A percentile compares a stretch with the other conserved stretches of the same genome.
phyloP scores from a whole-genome alignment of 805 yeast genomes.

The Monosporozyma aquatica region DNA sequence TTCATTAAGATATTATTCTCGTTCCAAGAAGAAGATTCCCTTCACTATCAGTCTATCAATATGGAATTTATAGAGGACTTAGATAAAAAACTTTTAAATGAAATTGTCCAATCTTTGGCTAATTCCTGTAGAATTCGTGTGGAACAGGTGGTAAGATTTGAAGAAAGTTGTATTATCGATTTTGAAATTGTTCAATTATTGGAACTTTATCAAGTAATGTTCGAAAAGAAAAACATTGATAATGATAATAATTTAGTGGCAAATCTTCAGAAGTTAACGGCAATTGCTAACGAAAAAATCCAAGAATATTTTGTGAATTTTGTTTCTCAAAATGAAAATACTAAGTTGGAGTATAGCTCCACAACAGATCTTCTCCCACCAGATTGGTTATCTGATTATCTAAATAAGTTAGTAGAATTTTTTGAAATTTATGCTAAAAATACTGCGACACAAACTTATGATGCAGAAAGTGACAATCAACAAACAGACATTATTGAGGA shows the following conservation, averaged over 20 bases:
- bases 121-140: conserved; percentile 55
- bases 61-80: conserved; percentile 20
- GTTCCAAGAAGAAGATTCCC: conserved; percentile 15
- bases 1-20: conserved; percentile 55
- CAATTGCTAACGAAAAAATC: conserved; percentile 18
- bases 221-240: conserved; percentile 34
- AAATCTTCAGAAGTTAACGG: conserved; percentile 14
- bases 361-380: conserved; percentile 65
- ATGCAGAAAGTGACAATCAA: conserved; percentile 25
- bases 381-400: conserved; percentile 68
- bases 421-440: conserved; percentile 44
- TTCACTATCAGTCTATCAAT: conserved; percentile 12
- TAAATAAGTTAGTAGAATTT: conserved; percentile 38
- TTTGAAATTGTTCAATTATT: conserved; percentile 54
- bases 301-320: conserved; percentile 11
- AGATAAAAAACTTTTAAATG: conserved; percentile 24
- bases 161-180: conserved; percentile 45
- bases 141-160: conserved; percentile 61
- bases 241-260: conserved; percentile 15
- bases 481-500: background rate
- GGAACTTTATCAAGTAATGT: conserved; percentile 64
- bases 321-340: conserved; percentile 20
- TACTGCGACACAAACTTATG: conserved; percentile 17
- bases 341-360: background rate
- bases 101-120: conserved; percentile 25